Evolutionary conservation across 495 filamentous ascomycete species (phyloP), one percentile per base, ranked within the genome.

Genomic region (Zalerion maritima): DNA sequence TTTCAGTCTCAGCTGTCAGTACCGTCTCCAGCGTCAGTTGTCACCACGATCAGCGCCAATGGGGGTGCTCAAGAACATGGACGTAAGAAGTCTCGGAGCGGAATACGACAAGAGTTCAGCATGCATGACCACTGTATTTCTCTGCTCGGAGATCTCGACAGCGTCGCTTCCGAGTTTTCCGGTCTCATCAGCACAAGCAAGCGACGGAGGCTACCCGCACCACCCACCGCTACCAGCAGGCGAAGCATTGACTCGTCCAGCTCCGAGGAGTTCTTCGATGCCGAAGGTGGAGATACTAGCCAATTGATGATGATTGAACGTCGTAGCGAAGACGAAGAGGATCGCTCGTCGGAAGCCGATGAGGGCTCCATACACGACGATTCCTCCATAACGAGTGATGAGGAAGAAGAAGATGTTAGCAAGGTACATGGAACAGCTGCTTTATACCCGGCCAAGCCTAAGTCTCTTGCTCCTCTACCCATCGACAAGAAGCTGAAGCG

Each of bases 251-350:
- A 94, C 41, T 86, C 82, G 6, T 55, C 59, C 2, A 67, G 75
- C 28, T 69, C 77, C 5, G 79, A 89, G 18, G 91, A 97, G 45
- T 97, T 93, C 54, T 97, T 92, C 38, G 89, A 97, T 46, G 89
- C 89, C 1, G 70, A 74, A 29, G 81, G 75, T 24, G 81, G 75
- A 5, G 74, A 67, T 14, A 38, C 25, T 4, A 73, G 78, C 23
- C 75, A 76, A 32, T 60, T 94, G 2, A 59, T 92, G 41, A 73
- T 72, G 26, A 81, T 96, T 37, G 71, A 77, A 35, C 61, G 62
- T 29, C 63, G 60, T 35, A 71, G 64, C 24, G 74, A 69, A 15
- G 75, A 76, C 29, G 73, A 71, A 28, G 58, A 55, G 23, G 56
- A 55, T 13, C 54, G 54, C 6, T 52, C 41, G 3, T 65, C 62